These are phyloP conservation scores for Aspergillus amoenus DNA, from an alignment of 2,329 filamentous ascomycete species.

Conservation along the genomic window DNA sequence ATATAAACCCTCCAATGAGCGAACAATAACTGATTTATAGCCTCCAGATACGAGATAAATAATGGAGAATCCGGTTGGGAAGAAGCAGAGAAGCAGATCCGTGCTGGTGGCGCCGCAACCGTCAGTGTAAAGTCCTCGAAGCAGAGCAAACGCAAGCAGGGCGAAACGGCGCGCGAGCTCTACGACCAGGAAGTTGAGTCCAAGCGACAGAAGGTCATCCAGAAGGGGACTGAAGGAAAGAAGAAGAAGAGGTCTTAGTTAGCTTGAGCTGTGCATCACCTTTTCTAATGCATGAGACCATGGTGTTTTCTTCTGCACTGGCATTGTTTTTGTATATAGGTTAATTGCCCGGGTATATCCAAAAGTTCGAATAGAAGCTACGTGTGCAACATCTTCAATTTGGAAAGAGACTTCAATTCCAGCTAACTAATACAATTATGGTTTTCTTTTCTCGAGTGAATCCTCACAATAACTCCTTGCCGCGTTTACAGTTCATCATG, in stretches of 20 bases:
- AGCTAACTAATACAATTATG: background rate
- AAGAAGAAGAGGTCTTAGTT: conserved; percentile 23
- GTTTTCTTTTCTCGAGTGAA: background rate
- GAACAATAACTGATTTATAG: conserved; percentile 43
- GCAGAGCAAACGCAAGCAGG: conserved; percentile 69
- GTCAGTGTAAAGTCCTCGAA: conserved; percentile 83
- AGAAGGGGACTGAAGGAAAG: conserved; percentile 44
- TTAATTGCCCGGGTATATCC: conserved; percentile 1
- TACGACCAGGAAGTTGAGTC: conserved; percentile 44
- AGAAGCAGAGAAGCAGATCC: conserved; percentile 72
- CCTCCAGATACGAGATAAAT: conserved; percentile 45
- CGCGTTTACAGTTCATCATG: conserved; percentile 45
- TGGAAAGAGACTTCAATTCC: background rate
- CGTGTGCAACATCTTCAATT: background rate
- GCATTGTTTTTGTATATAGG: conserved; percentile 1
- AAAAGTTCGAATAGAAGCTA: conserved; percentile 11
- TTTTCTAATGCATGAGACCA: background rate
- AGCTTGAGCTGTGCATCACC: background rate
- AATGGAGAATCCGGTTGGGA: conserved; percentile 54
- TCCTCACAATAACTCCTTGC: background rate
- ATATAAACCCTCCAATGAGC: conserved; percentile 13
- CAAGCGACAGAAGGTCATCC: conserved; percentile 46
- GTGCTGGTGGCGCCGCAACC: conserved; percentile 50
- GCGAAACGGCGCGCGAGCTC: conserved; percentile 53
- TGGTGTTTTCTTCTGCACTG: conserved; percentile 1